Percentiles rank a stretch among this genome's conserved stretches.
Conservation (phyloP, 31 red algal species). For the Asparagopsis taxiformis region DNA sequence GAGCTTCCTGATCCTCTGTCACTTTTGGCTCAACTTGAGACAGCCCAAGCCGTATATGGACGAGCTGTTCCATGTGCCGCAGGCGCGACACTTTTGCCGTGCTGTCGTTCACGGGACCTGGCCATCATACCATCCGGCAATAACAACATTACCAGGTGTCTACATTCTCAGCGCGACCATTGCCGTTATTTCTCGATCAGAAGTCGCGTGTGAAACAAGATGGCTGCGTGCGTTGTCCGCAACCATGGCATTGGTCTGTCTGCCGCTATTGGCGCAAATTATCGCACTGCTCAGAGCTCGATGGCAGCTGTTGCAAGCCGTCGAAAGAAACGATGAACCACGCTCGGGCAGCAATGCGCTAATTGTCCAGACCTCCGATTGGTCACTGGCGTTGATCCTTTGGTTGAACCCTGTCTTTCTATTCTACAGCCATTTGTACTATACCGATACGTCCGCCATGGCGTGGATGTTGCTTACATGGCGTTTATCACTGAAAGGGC, state of each 20-base stretch:
- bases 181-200: not conserved
- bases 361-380: not conserved
- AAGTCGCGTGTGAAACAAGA: slow-evolving; percentile 3
- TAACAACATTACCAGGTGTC: slow-evolving; percentile 76
- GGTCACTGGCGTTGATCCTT: slow-evolving; percentile 23
- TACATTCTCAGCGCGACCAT: slow-evolving; percentile 51
- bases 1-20: not conserved
- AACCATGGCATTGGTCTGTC: slow-evolving; percentile 5
- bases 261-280: slow-evolving; percentile 11
- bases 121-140: slow-evolving; percentile 26
- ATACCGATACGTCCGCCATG: slow-evolving; percentile 63
- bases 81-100: slow-evolving; percentile 60
- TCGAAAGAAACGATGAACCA: no score
- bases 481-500: slow-evolving; percentile 5
- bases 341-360: not conserved
- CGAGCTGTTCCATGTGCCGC: slow-evolving; percentile 85
- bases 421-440: slow-evolving; percentile 72
- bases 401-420: slow-evolving; percentile 49
- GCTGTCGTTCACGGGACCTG: not conserved
- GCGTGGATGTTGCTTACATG: slow-evolving; percentile 38
- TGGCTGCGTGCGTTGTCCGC: slow-evolving; percentile 41
- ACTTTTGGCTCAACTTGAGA: slow-evolving; percentile 42
- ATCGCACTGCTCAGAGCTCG: not conserved
- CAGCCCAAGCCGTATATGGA: slow-evolving; percentile 95
- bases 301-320: no score